phyloP scores from a whole-genome alignment of 164 flowering plant species.

The Piper betle region DNA sequence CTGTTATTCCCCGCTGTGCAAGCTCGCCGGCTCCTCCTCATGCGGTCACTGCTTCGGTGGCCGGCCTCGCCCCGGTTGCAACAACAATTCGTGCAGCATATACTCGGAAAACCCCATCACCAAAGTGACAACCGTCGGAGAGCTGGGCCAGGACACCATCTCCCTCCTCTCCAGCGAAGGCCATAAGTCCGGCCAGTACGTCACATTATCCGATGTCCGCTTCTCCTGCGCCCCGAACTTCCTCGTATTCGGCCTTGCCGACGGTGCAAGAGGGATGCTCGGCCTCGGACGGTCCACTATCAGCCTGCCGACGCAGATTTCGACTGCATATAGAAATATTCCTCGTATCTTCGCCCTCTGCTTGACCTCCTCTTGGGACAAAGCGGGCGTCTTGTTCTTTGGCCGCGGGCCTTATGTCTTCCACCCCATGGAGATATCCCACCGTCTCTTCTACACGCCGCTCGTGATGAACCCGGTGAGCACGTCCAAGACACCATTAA shows the following conservation, averaged over 20 bases:
- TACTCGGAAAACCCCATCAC: slow-evolving; percentile 5
- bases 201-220: slow-evolving; percentile 1
- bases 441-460: slow-evolving; percentile 12
- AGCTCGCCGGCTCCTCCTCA: background rate
- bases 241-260: slow-evolving; percentile 4
- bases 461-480: slow-evolving; percentile 9
- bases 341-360: slow-evolving; percentile 9
- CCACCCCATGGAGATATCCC: slow-evolving; percentile 9
- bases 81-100: slow-evolving; percentile 6
- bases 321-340: background rate
- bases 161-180: slow-evolving; percentile 7
- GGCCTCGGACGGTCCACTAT: slow-evolving; percentile 7
- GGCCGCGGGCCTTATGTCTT: slow-evolving; percentile 10
- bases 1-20: slow-evolving; percentile 4
- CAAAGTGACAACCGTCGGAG: slow-evolving; percentile 1
- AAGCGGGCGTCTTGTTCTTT: slow-evolving; percentile 7
- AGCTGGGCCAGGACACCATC: slow-evolving; percentile 4
- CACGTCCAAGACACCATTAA: background rate
- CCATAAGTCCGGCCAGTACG: background rate
- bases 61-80: slow-evolving; percentile 6
- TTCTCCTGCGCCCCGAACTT: slow-evolving; percentile 8
- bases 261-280: slow-evolving; percentile 3
- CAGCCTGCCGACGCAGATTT: slow-evolving; percentile 8
- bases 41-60: background rate
- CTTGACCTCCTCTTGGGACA: background rate